Evolutionary conservation across 75 land plant species (phyloP), one percentile per base, ranked within the genome.

Genomic region (Selaginella moellendorffii): DNA sequence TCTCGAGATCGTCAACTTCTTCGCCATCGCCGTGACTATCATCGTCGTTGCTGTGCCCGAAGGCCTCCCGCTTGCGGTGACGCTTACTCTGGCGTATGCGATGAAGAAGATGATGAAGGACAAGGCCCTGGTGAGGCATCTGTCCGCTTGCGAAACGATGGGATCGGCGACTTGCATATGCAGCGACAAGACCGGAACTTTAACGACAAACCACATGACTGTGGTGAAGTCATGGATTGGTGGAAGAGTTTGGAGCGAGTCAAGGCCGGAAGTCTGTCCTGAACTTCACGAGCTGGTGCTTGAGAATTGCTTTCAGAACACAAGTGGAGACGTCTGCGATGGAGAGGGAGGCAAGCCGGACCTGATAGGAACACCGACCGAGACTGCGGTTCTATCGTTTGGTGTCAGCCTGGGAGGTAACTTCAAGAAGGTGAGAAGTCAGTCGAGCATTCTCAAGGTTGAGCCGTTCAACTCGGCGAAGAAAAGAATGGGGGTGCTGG

Each of bases 281-380:
- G 46, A 5, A 5, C 46, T 14, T 14, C 46, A 36, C 14, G 5
- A 5, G 46, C 62, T 71, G 25, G 67, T 88, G 36, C 66, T 82
- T 8, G 80, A 88, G 53, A 71, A 82, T 21, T 85, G 85, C 60
- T 85, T 85, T 54, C 75, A 63, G 54, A 88, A 88, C 74, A 83
- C 95, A 51, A 85, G 86, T 24, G 90, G 95, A 46, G 95, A 83
- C 71, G 75, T 88, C 14, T 80, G 78, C 19, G 78, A 85, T 54
- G 42, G 79, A 67, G 68, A 68, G 36, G 10, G 14, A 36, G 84
- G 84, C 0, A 75, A 81, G 42, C 64, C 0, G 31, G 82, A 82
- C 65, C 74, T 77, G 42, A 42, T 82, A 30, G 97, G 95, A 9
- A 65, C 89, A 26, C 89, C 97, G 1, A 92, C 97, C 42, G 97